Evolutionary conservation across 148 eudicot species (phyloP).

Genomic region (Chenopodium album): DNA sequence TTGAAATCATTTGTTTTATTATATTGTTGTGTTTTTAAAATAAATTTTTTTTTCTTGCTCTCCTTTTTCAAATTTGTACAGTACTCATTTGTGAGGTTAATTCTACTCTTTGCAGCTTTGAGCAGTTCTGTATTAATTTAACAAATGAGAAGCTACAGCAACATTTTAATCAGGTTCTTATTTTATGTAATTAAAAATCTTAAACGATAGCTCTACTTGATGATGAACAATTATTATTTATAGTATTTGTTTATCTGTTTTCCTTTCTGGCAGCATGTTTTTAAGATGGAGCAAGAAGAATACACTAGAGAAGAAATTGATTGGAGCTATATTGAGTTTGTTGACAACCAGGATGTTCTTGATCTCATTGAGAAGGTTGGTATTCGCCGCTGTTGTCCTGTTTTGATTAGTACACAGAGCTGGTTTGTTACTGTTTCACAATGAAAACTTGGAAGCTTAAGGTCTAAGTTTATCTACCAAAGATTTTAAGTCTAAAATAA

Average conservation of each 20-base stretch:
- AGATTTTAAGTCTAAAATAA: too few species aligned
- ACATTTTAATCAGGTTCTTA: constrained; percentile 92
- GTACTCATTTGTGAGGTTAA: constrained; percentile 17
- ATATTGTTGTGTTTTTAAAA: background rate
- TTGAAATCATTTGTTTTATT: background rate
- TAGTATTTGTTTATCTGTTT: background rate
- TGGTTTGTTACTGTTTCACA: background rate
- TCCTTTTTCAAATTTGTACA: background rate
- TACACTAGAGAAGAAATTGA: constrained; percentile 97
- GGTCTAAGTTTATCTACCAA: background rate
- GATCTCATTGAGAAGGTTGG: constrained; percentile 96
- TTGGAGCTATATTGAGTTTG: constrained; percentile 96
- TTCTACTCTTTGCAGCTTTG: constrained; percentile 70
- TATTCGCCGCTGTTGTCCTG: constrained; percentile 12
- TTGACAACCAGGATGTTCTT: constrained; percentile 94
- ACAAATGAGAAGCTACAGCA: constrained; percentile 99
- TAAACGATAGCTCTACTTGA: background rate
- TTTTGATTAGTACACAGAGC: constrained; percentile 1
- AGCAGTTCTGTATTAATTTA: constrained; percentile 95
- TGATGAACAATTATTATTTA: background rate
- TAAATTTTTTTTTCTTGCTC: background rate
- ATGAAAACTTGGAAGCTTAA: background rate
- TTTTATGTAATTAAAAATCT: constrained; percentile 1
- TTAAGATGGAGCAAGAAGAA: constrained; percentile 99
- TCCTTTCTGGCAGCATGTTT: constrained; percentile 74